A percentile compares a stretch with the other conserved stretches of the same genome.
Conservation (phyloP, 164 flowering plant genomes). For the Saururus chinensis region DNA sequence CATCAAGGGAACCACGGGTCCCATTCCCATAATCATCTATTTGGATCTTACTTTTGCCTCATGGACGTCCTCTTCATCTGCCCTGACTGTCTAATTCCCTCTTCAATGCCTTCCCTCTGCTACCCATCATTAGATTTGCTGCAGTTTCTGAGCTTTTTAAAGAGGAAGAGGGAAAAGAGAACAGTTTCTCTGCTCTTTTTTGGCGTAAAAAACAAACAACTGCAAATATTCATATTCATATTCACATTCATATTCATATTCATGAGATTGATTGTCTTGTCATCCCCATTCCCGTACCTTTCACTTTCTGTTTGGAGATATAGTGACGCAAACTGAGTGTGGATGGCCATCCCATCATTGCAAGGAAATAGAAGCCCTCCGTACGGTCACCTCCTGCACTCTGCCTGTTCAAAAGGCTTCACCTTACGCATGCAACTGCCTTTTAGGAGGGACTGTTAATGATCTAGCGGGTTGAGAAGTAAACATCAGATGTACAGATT, state of each 20-base stretch:
- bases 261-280: background rate
- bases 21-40: background rate
- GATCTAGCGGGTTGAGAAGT: no score
- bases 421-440: background rate
- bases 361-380: background rate
- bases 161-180: background rate
- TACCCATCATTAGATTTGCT: constrained; percentile 3
- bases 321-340: background rate
- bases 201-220: background rate
- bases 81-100: background rate
- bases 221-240: background rate
- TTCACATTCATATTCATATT: background rate
- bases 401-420: background rate
- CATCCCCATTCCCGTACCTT: background rate
- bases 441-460: background rate
- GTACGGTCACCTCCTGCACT: background rate
- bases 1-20: background rate
- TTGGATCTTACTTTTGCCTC: background rate
- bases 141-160: background rate
- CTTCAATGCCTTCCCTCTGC: background rate
- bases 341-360: constrained; percentile 1
- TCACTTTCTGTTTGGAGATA: background rate
- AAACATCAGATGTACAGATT: background rate
- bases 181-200: background rate
- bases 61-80: background rate